Conservation (phyloP, 2,329 filamentous ascomycete species). For the Aspergillus sp. region DNA sequence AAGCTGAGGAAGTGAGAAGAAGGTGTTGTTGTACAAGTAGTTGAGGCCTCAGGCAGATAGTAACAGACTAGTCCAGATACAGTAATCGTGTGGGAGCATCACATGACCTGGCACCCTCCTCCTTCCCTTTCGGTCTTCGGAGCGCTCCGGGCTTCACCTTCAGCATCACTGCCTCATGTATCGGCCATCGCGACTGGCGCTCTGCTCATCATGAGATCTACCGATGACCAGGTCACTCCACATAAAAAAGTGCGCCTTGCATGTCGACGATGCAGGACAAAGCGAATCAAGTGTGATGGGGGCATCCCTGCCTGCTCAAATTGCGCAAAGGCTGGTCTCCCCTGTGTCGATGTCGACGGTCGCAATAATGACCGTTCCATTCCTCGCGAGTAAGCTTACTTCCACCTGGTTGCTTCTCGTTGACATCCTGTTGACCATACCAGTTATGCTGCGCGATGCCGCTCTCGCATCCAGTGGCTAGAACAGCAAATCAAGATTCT, state of each 20-base stretch:
- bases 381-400: conserved; percentile 27
- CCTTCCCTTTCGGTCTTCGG: background rate
- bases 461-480: conserved; percentile 35
- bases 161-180: background rate
- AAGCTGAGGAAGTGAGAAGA: conserved; percentile 29
- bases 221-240: background rate
- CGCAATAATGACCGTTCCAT: conserved; percentile 36
- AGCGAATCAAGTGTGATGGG: conserved; percentile 44
- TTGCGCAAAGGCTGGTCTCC: conserved; percentile 35
- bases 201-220: background rate
- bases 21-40: background rate
- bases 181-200: background rate
- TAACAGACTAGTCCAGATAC: background rate
- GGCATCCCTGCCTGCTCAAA: conserved; percentile 39
- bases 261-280: conserved; percentile 37
- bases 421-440: background rate
- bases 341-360: conserved; percentile 40
- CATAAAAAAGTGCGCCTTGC: conserved; percentile 40
- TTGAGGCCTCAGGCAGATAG: no score
- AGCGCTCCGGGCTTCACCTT: background rate
- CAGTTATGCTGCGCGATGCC: conserved; percentile 26
- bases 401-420: no score
- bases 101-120: background rate
- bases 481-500: conserved; percentile 30
- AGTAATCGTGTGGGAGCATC: background rate